Conservation (phyloP, 768 basidiomycete species). For the Kwoniella heveanensis region DNA sequence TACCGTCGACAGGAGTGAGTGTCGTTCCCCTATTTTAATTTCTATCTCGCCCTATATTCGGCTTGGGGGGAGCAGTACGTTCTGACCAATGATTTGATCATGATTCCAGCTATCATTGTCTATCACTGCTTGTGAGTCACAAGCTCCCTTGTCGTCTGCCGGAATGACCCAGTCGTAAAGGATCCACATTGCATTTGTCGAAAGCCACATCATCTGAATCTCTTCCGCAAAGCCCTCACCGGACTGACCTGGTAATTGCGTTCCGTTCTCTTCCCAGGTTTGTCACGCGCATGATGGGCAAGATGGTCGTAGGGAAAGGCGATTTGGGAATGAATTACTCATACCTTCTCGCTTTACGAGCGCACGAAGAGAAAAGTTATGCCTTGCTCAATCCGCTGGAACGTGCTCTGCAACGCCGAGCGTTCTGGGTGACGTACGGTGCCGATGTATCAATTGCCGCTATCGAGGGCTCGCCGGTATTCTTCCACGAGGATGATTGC, state of each 20-base stretch:
- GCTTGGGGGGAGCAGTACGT: too few species aligned
- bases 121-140: conserved; percentile 71
- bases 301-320: conserved; percentile 6
- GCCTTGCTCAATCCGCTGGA: conserved; percentile 82
- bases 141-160: too few species aligned
- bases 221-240: too few species aligned
- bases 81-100: not conserved
- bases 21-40: too few species aligned
- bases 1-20: conserved; percentile 40
- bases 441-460: conserved; percentile 85
- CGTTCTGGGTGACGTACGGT: conserved; percentile 87
- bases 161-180: too few species aligned
- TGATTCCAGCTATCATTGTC: conserved; percentile 77
- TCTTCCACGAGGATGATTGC: conserved; percentile 78
- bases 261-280: conserved; percentile 1
- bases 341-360: conserved; percentile 7
- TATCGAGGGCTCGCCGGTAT: conserved; percentile 26
- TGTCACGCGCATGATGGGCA: conserved; percentile 8
- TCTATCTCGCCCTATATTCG: too few species aligned
- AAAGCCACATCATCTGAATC: too few species aligned
- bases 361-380: conserved; percentile 61
- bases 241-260: too few species aligned
- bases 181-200: too few species aligned
- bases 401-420: conserved; percentile 79
- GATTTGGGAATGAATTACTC: conserved; percentile 7